Conservation (phyloP, 2,329 filamentous ascomycete genomes). For the Fusarium protoensiforme region DNA sequence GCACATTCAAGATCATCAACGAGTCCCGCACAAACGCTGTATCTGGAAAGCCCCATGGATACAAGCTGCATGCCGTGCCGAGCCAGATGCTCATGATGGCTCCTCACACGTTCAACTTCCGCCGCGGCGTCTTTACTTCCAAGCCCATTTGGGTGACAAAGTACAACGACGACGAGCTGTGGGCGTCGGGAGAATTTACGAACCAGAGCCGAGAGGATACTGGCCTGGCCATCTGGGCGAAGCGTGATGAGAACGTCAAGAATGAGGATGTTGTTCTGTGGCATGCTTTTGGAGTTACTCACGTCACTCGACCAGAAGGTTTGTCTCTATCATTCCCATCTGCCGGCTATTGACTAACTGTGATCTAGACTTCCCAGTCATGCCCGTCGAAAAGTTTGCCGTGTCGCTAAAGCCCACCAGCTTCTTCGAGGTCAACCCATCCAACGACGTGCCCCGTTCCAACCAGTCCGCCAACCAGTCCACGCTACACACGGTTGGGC, state of each 20-base stretch:
- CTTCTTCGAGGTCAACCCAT: slow-evolving; percentile 62
- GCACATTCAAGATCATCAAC: slow-evolving; percentile 60
- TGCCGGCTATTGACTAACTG: not conserved
- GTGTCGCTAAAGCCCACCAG: slow-evolving; percentile 61
- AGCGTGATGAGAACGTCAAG: slow-evolving; percentile 63
- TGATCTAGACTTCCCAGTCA: slow-evolving; percentile 68
- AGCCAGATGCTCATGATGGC: slow-evolving; percentile 54
- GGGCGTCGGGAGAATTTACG: slow-evolving; percentile 61
- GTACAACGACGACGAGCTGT: slow-evolving; percentile 60
- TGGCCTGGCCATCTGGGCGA: slow-evolving; percentile 40
- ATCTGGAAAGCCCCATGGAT: slow-evolving; percentile 45
- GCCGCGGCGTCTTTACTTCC: slow-evolving; percentile 16
- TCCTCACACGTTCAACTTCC: slow-evolving; percentile 18
- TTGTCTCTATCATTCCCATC: not conserved
- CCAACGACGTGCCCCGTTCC: slow-evolving; percentile 49
- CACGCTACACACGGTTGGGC: not conserved
- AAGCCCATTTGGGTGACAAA: slow-evolving; percentile 58
- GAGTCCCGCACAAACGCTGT: slow-evolving; percentile 51
- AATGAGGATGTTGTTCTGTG: slow-evolving; percentile 87
- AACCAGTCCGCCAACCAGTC: slow-evolving; percentile 12
- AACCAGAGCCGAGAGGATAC: slow-evolving; percentile 58
- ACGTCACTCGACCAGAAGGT: slow-evolving; percentile 63
- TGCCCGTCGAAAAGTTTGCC: slow-evolving; percentile 68
- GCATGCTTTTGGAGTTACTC: slow-evolving; percentile 89
- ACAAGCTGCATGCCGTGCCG: slow-evolving; percentile 54